phyloP scores from a whole-genome alignment of 2,329 filamentous ascomycete genomes.

The Bipolaris zeicola region DNA sequence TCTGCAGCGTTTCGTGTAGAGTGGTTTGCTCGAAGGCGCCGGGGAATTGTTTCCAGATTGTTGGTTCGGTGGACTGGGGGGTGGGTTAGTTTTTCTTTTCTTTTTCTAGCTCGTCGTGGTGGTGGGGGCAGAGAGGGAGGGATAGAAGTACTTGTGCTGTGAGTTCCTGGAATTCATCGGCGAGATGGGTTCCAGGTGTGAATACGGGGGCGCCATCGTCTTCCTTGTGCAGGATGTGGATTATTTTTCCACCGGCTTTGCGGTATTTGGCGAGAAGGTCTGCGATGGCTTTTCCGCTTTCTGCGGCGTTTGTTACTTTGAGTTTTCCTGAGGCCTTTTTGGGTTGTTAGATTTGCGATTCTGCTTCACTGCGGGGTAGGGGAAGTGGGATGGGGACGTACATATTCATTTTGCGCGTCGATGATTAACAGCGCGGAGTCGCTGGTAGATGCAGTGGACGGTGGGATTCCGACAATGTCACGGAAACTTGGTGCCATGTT shows the following conservation, averaged over 20 bases:
- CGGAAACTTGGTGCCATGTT: conserved; percentile 51
- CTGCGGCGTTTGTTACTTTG: conserved; percentile 59
- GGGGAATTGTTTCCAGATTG: conserved; percentile 62
- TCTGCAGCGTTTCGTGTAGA: conserved; percentile 61
- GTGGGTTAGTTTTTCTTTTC: not conserved
- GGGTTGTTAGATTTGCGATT: conserved; percentile 50
- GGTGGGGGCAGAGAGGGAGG: too few species aligned
- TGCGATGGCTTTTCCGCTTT: conserved; percentile 63
- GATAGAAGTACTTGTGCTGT: conserved; percentile 47
- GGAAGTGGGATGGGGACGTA: conserved; percentile 19
- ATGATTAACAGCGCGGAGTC: conserved; percentile 54
- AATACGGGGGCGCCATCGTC: conserved; percentile 69
- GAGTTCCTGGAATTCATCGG: conserved; percentile 66
- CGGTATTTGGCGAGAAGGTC: conserved; percentile 66
- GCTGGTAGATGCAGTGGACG: conserved; percentile 60
- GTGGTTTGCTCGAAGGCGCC: conserved; percentile 66
- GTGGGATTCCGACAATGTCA: conserved; percentile 58
- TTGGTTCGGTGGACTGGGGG: conserved; percentile 57
- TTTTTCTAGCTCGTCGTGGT: too few species aligned
- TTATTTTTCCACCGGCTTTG: conserved; percentile 58
- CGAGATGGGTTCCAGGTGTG: conserved; percentile 65
- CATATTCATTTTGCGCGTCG: conserved; percentile 16
- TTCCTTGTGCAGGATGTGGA: conserved; percentile 66
- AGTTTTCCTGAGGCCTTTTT: conserved; percentile 59
- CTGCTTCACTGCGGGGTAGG: conserved; percentile 53